Evolutionary conservation across 345 rosid genomes (phyloP).

Genomic region (Gossypium mustelinum): DNA sequence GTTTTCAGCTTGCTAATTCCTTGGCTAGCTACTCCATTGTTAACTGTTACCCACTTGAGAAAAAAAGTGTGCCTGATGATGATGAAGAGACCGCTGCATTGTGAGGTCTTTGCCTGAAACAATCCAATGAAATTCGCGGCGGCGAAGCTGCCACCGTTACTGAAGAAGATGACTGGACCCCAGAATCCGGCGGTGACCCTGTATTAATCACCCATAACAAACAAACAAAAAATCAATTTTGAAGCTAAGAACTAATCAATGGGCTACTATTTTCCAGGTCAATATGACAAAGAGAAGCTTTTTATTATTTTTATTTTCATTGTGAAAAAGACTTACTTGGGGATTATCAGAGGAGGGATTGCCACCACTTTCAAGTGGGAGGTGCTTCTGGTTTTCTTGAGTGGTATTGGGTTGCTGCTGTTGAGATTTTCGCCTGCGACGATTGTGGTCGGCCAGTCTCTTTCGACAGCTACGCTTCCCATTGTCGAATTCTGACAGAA

Average conservation of each 20-base stretch:
- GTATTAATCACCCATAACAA: neutral
- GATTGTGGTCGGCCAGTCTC: conserved; percentile 93
- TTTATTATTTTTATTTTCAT: neutral
- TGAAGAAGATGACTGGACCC: conserved; percentile 50
- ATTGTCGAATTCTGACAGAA: conserved; percentile 86
- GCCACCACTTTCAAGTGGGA: conserved; percentile 24
- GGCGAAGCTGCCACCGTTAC: conserved; percentile 62
- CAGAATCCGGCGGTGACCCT: conserved; percentile 68
- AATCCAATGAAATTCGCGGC: conserved; percentile 68
- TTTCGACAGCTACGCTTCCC: conserved; percentile 98
- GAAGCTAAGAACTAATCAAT: neutral
- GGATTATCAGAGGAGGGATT: conserved; percentile 36
- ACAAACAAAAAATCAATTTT: neutral
- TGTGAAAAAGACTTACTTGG: conserved; percentile 27
- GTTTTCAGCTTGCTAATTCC: neutral
- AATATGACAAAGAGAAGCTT: neutral
- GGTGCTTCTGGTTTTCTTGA: conserved; percentile 42
- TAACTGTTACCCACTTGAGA: conserved; percentile 31
- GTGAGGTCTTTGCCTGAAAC: conserved; percentile 62
- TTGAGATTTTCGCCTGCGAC: conserved; percentile 79
- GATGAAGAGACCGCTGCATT: conserved; percentile 52
- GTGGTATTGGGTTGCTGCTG: conserved; percentile 29
- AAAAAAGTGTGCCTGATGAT: conserved; percentile 65
- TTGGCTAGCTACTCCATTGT: neutral
- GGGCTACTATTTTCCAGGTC: neutral